Base-by-base conservation (phyloP, 1,139 yeast genomes). In the Hanseniaspora gamundiae region DNA sequence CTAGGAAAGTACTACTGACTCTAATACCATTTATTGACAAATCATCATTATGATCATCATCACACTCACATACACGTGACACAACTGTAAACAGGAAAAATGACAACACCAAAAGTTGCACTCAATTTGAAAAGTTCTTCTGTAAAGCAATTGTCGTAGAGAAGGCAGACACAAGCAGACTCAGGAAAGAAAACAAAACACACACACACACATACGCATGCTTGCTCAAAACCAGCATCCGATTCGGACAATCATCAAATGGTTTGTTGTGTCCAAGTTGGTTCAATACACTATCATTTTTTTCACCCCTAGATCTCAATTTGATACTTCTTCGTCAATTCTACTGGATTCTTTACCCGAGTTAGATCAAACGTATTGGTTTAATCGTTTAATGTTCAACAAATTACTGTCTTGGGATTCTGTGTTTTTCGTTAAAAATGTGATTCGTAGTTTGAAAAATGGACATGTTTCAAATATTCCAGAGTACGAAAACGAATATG, bases 221-320 rank as follows among this genome's bases (percentile, higher is more conserved):
- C 9, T 22, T 20, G 16, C 28, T 53, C 42, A 47, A 46, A 22
- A 49, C 45, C 41, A 45, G 48, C 40, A 49, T 49, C 29, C 20
- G n/a, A 13, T 36, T 7, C 9, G 14, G 28, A 21, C 27, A 3
- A 20, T 36, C 6, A 36, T 19, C 20, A 36, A 36, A 36, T 13
- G 14, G 28, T 36, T 36, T 14, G 16, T 21, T 21, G n/a, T 36
- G 10, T 21, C 29, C 4, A 11, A 24, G 22, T 11, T 21, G 20
- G 10, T 36, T 10, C 39, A 36, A 19, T 36, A 22, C 29, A 24
- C 29, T 10, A 22, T 36, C 5, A 24, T 36, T 7, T 36, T 11
- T 36, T 36, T 36, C 17, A 36, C 39, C 2, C 28, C 39, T 8
- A 19, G 19, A 9, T 33, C 36, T 33, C 39, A 36, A 13, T 36